Evolutionary conservation across 1,284 basidiomycete species (phyloP).

Genomic region (Leccinum pachyderme): DNA sequence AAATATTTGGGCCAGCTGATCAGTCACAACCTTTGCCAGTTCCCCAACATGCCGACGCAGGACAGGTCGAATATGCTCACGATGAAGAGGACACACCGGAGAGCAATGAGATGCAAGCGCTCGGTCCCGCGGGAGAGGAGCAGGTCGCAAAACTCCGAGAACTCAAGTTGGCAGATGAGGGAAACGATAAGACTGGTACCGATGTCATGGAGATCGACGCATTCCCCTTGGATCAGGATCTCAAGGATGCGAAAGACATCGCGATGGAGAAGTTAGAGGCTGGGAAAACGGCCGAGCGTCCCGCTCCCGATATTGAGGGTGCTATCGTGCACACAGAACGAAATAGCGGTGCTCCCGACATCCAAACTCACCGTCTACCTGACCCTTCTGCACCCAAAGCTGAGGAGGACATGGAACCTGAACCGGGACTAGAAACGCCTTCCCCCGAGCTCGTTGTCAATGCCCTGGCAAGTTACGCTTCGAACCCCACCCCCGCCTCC

Average conservation of each 20-base stretch:
- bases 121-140: slow-evolving; percentile 84
- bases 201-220: slow-evolving; percentile 51
- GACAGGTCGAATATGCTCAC: slow-evolving; percentile 78
- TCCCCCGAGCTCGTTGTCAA: slow-evolving; percentile 50
- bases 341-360: slow-evolving; percentile 16
- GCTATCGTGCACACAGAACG: slow-evolving; percentile 44
- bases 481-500: slow-evolving; percentile 36
- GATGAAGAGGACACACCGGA: slow-evolving; percentile 47
- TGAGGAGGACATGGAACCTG: slow-evolving; percentile 20
- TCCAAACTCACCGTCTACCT: slow-evolving; percentile 10
- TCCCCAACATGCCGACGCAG: slow-evolving; percentile 26
- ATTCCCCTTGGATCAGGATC: slow-evolving; percentile 22
- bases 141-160: slow-evolving; percentile 82
- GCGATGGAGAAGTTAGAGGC: slow-evolving; percentile 29
- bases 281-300: slow-evolving; percentile 34
- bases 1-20: slow-evolving; percentile 67
- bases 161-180: slow-evolving; percentile 72
- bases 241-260: slow-evolving; percentile 27
- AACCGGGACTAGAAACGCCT: slow-evolving; percentile 34
- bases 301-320: slow-evolving; percentile 43
- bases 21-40: slow-evolving; percentile 16
- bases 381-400: slow-evolving; percentile 34
- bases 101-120: slow-evolving; percentile 82
- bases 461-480: slow-evolving; percentile 49
- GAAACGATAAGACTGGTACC: slow-evolving; percentile 33